Evolutionary conservation across 177 flowering plant species (phyloP).

Genomic region (Vitis hybrid): DNA sequence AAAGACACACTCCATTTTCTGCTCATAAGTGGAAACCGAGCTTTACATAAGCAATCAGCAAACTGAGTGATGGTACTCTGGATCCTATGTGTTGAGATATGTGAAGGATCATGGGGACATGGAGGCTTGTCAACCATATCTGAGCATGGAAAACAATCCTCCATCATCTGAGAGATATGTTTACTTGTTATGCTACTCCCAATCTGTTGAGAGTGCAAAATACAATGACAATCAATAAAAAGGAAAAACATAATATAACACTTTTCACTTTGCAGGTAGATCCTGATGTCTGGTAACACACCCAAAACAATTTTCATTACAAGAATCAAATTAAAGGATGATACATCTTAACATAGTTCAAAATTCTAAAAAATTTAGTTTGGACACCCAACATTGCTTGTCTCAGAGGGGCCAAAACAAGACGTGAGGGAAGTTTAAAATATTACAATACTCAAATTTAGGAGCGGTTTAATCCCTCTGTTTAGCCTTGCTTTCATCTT

Average conservation of each 20-base stretch:
- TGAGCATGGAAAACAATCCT: conserved; percentile 55
- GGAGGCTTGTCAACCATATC: conserved; percentile 92
- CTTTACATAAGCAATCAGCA: conserved; percentile 42
- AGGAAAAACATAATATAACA: background rate
- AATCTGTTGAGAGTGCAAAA: conserved; percentile 48
- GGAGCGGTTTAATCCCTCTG: too few species aligned
- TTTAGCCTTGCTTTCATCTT: too few species aligned
- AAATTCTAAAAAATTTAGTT: background rate
- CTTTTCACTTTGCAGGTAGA: background rate
- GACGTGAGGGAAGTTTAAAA: too few species aligned
- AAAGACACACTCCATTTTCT: conserved; percentile 53
- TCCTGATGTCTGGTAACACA: too few species aligned
- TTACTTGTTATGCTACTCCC: conserved; percentile 95
- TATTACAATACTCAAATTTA: too few species aligned
- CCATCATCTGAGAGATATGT: conserved; percentile 70
- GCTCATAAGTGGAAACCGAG: conserved; percentile 33
- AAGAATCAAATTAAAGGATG: background rate
- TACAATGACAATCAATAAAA: conserved; percentile 7
- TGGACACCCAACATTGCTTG: too few species aligned
- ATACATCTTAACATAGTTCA: background rate
- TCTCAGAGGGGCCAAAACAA: too few species aligned
- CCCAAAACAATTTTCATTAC: background rate
- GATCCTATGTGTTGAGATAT: conserved; percentile 81
- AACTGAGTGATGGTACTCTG: conserved; percentile 64
- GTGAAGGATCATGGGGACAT: conserved; percentile 85